A percentile compares a stretch with the other conserved stretches of the same genome.
Conservation (phyloP, 1,139 yeast genomes). For the Protomyces lactucae-debilis region DNA sequence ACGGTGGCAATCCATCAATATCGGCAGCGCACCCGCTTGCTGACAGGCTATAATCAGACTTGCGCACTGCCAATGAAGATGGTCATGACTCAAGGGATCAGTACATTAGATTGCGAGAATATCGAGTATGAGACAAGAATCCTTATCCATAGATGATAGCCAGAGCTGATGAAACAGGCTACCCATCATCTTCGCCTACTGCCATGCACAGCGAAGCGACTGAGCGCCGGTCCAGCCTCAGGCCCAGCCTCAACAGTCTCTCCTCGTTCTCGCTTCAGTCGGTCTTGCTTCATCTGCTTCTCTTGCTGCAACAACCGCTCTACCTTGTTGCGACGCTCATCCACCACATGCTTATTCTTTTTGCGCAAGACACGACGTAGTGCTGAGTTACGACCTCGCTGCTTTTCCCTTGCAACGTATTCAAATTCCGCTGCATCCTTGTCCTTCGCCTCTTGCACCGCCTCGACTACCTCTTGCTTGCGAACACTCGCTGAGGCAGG, state of each 20-base stretch:
- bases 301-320: constrained; percentile 72
- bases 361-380: constrained; percentile 76
- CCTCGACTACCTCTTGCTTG: constrained; percentile 41
- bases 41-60: no score
- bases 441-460: constrained; percentile 37
- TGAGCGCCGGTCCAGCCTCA: constrained; percentile 37
- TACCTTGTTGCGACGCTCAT: constrained; percentile 77
- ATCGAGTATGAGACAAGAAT: no score
- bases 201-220: constrained; percentile 34
- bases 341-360: constrained; percentile 79
- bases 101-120: no score
- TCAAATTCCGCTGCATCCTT: constrained; percentile 44
- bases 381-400: constrained; percentile 76
- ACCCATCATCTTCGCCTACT: background rate
- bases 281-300: constrained; percentile 63
- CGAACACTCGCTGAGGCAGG: constrained; percentile 48
- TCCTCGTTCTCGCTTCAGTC: constrained; percentile 49
- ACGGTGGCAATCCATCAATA: no score
- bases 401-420: constrained; percentile 42
- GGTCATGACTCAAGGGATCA: no score
- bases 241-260: constrained; percentile 33
- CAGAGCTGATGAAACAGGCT: no score
- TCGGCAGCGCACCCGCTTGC: no score
- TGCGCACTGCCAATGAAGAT: no score
- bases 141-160: no score